These are phyloP conservation scores for Aspergillus coremiiformis DNA, from an alignment of 495 filamentous ascomycete species.

Conservation along the genomic window DNA sequence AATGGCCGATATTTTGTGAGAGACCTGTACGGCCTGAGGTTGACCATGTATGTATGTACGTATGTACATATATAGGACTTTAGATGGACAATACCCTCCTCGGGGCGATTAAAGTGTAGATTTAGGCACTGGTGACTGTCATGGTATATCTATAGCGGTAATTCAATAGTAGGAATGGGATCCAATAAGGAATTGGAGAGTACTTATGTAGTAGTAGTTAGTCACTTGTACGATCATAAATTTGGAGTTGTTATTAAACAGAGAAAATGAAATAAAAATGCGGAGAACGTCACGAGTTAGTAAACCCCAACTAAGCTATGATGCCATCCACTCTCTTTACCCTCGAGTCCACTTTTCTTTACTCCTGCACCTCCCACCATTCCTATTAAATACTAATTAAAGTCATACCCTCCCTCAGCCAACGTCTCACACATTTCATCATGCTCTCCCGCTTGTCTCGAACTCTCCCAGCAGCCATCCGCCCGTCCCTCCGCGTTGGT, in stretches of 20 bases:
- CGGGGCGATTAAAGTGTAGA: background rate
- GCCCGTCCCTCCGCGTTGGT: constrained; percentile 22
- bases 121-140: background rate
- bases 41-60: background rate
- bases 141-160: background rate
- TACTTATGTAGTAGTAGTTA: no score
- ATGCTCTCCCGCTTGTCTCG: constrained; percentile 34
- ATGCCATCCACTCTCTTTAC: constrained; percentile 7
- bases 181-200: no score
- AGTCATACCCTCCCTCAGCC: background rate
- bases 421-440: background rate
- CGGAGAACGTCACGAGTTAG: background rate
- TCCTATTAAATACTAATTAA: background rate
- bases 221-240: no score
- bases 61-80: no score
- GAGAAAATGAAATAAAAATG: background rate
- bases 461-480: constrained; percentile 11
- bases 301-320: constrained; percentile 13
- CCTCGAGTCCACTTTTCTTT: constrained; percentile 6
- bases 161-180: no score
- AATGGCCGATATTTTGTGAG: background rate
- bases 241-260: background rate
- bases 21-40: background rate
- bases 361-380: background rate
- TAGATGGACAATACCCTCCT: no score